Base-by-base conservation (phyloP, 306 rosid genomes). In the Prunus salicina region DNA sequence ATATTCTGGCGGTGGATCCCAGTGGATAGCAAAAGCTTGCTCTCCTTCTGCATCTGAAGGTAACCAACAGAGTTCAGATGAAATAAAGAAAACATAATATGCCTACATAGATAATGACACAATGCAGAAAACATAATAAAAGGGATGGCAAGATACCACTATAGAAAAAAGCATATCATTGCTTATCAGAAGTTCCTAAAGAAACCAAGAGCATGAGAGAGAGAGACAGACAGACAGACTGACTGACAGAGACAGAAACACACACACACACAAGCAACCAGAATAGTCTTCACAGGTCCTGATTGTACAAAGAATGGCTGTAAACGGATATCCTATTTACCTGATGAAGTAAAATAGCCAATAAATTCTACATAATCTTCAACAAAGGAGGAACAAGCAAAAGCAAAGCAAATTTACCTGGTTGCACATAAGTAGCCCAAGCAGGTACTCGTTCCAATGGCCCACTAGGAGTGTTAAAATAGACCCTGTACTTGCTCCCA, bases 391-490 rank as follows among this genome's bases (percentile, higher is more conserved):
- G 69, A 71, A 18, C 50, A 66, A 72, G 67, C 28, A 72, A 53
- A 66, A 49, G 32, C 67, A 28, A 25, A 74, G 51, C 45, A 55
- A 80, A 78, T n/a, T 84, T 81, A 95, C 98, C 97, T 58, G 98
- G 97, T 74, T 90, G 89, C 79, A 95, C 98, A 85, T 92, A 95
- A 60, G 97, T 86, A 82, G 98, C 98, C 98, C 98, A 95, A 86
- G 98, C 96, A 81, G 98, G 98, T 45, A 95, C 89, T 77, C 98
- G 79, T 74, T 95, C 98, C 88, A 95, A 67, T 19, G 96, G 91
- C 75, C 97, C 97, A 76, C 77, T 85, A 43, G 98, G 88, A 85
- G 98, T 92, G 90, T 95, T 95, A 74, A 95, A 90, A 86, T 90
- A 95, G 56, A 95, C 98, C 80, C 97, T 86, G 80, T 95, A 95